These are phyloP conservation scores for Micromonas commoda DNA, from an alignment of 139 green algal species.

Conservation along the genomic window DNA sequence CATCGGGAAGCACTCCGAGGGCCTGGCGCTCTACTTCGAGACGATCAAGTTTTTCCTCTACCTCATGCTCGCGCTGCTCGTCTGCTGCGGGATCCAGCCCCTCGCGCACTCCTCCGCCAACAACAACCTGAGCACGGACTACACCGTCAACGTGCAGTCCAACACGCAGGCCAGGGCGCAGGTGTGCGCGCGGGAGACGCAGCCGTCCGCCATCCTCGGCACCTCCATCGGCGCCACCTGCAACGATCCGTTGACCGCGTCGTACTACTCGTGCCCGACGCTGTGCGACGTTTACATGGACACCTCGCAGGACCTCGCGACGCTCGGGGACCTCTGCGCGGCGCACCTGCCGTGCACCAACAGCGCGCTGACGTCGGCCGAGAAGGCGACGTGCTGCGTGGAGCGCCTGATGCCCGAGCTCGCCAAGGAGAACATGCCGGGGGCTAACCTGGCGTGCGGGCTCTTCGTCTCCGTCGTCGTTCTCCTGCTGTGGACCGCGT, in stretches of 20 bases:
- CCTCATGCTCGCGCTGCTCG: background rate
- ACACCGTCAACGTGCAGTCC: background rate
- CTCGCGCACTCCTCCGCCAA: background rate
- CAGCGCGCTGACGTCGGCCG: background rate
- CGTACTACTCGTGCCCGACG: constrained; percentile 11
- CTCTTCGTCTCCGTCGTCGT: background rate
- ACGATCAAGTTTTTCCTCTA: background rate
- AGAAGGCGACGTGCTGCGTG: background rate
- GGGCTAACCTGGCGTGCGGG: background rate
- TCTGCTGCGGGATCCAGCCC: background rate
- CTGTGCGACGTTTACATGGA: background rate
- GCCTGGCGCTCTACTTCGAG: background rate
- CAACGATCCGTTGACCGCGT: background rate
- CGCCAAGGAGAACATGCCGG: background rate
- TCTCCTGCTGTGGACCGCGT: background rate
- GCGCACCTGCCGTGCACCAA: background rate
- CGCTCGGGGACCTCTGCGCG: background rate
- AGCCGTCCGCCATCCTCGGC: background rate
- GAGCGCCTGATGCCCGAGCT: background rate
- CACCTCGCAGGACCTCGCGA: no score
- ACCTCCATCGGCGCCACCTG: background rate
- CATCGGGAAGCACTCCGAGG: background rate
- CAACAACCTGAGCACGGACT: background rate
- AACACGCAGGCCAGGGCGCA: background rate
- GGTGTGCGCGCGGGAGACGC: background rate